phyloP scores from a whole-genome alignment of 2,329 filamentous ascomycete species.

The Claviceps sp. region DNA sequence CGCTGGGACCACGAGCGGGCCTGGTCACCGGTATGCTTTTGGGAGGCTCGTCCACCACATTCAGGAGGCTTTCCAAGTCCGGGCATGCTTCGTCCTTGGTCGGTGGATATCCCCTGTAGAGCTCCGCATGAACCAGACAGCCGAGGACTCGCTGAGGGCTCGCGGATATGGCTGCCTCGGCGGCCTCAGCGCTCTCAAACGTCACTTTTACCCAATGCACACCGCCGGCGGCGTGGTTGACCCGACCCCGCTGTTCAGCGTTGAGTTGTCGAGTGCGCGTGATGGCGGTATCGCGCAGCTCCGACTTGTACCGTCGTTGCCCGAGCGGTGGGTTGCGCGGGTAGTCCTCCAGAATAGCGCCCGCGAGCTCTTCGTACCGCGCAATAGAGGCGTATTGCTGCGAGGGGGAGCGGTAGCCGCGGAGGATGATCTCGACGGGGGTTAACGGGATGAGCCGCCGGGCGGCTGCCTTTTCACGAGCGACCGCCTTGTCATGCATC shows the following conservation, averaged over 20 bases:
- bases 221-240: constrained; percentile 70
- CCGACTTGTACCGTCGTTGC: constrained; percentile 56
- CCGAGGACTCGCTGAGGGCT: constrained; percentile 62
- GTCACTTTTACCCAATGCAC: constrained; percentile 87
- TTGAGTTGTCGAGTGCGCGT: constrained; percentile 53
- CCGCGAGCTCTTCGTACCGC: constrained; percentile 78
- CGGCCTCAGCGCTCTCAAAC: constrained; percentile 61
- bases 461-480: constrained; percentile 8
- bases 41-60: constrained; percentile 18
- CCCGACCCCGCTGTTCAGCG: constrained; percentile 60
- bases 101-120: constrained; percentile 52
- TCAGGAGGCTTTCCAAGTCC: constrained; percentile 30
- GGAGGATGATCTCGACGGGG: constrained; percentile 66
- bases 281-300: constrained; percentile 59
- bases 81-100: constrained; percentile 49
- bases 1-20: constrained; percentile 9
- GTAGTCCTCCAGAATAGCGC: constrained; percentile 86
- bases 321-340: constrained; percentile 66
- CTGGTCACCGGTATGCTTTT: constrained; percentile 22
- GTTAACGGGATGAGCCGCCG: constrained; percentile 24
- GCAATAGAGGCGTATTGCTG: constrained; percentile 77
- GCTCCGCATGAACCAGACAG: constrained; percentile 56
- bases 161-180: constrained; percentile 53
- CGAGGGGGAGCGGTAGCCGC: constrained; percentile 56
- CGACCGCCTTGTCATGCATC: constrained; percentile 26